A percentile compares a stretch with the other conserved stretches of the same genome.
Evolutionary conservation across 192 early-diverging fungal genomes (phyloP).

Genomic region (Chytriomyces hyalinus): DNA sequence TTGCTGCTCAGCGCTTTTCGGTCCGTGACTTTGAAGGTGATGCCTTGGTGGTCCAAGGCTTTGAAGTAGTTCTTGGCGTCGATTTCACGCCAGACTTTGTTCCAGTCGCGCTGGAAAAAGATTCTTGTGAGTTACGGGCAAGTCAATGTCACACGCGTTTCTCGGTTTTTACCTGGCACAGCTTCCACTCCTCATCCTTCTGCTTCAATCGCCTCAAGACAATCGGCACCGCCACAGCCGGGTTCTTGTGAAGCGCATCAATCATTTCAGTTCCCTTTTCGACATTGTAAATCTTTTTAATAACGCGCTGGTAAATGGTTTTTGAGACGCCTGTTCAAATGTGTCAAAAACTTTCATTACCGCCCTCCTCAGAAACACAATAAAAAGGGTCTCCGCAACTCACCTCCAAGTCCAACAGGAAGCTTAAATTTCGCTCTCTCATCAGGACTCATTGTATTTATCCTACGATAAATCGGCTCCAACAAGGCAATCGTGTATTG

Average conservation of each 20-base stretch:
- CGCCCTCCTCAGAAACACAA: not conserved
- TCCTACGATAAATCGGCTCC: constrained; percentile 86
- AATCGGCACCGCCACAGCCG: constrained; percentile 88
- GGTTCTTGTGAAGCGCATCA: constrained; percentile 89
- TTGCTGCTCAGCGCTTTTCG: constrained; percentile 80
- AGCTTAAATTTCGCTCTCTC: constrained; percentile 76
- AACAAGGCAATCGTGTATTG: constrained; percentile 85
- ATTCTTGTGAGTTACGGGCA: not conserved
- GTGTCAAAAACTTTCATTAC: constrained; percentile 4
- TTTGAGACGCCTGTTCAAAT: constrained; percentile 61
- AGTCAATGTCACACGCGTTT: not conserved
- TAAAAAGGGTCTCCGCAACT: not conserved
- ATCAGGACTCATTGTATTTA: constrained; percentile 81
- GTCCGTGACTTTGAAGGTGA: constrained; percentile 87
- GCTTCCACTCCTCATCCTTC: constrained; percentile 98
- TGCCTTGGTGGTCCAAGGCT: constrained; percentile 92
- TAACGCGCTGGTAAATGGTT: constrained; percentile 88
- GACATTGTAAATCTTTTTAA: constrained; percentile 93
- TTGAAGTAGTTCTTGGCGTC: constrained; percentile 94
- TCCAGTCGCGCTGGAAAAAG: constrained; percentile 80
- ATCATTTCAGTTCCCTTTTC: constrained; percentile 88
- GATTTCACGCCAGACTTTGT: constrained; percentile 95
- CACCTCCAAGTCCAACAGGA: constrained; percentile 78
- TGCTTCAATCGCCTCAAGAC: constrained; percentile 94
- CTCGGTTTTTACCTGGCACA: constrained; percentile 64